phyloP scores from a whole-genome alignment of 2,329 filamentous ascomycete species.

The Hymenoscyphus scutula region DNA sequence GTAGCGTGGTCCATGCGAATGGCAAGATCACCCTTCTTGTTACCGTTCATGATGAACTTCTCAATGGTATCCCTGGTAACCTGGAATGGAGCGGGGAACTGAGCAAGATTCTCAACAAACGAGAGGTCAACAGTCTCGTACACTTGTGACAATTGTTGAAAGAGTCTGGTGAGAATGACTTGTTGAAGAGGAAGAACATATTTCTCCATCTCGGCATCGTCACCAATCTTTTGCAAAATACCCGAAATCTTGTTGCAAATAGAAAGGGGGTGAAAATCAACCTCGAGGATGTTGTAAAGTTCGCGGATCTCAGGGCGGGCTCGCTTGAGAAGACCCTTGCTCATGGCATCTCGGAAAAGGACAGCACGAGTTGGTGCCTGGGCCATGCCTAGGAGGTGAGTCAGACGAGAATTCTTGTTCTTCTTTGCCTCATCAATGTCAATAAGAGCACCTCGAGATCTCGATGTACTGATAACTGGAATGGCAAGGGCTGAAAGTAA shows the following conservation, averaged over 20 bases:
- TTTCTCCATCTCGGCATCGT: conserved; percentile 93
- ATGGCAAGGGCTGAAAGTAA: conserved; percentile 94
- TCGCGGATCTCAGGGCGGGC: conserved; percentile 93
- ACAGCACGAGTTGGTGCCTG: conserved; percentile 83
- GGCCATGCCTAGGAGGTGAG: conserved; percentile 91
- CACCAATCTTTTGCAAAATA: conserved; percentile 88
- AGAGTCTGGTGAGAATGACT: conserved; percentile 95
- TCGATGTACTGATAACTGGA: conserved; percentile 96
- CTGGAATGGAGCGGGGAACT: conserved; percentile 96
- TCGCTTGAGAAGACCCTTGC: conserved; percentile 90
- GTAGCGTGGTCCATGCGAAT: conserved; percentile 96
- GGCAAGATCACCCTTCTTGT: conserved; percentile 98
- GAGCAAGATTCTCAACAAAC: conserved; percentile 89
- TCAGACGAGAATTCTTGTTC: conserved; percentile 98
- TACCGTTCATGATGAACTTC: conserved; percentile 99
- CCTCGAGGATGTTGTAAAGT: conserved; percentile 97
- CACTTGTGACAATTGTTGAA: conserved; percentile 98
- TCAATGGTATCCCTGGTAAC: conserved; percentile 88
- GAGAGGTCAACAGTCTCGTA: conserved; percentile 96
- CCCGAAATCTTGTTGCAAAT: conserved; percentile 99
- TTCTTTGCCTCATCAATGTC: conserved; percentile 96
- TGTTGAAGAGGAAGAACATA: conserved; percentile 95
- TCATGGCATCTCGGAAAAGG: conserved; percentile 93
- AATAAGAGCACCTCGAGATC: conserved; percentile 91
- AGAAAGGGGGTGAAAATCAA: conserved; percentile 97